Conservation (phyloP, 2,329 filamentous ascomycete species). For the Sclerotinia minor region DNA sequence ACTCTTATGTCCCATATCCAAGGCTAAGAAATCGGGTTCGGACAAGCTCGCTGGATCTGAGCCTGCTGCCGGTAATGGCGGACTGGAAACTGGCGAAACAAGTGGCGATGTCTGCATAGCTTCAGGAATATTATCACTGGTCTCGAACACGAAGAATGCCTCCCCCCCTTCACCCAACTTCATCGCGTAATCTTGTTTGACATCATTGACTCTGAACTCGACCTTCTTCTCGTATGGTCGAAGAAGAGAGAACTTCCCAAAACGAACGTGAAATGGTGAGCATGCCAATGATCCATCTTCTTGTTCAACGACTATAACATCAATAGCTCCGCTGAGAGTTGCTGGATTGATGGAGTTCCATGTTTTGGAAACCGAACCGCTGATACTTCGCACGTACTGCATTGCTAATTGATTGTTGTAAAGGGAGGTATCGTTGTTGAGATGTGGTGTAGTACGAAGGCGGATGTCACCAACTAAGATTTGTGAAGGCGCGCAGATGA, state of each 20-base stretch:
- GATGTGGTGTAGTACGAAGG: constrained; percentile 15
- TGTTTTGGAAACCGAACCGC: constrained; percentile 93
- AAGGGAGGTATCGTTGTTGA: not conserved
- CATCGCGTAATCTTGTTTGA: constrained; percentile 93
- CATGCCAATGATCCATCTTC: constrained; percentile 87
- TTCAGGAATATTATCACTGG: constrained; percentile 85
- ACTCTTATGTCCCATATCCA: constrained; percentile 50
- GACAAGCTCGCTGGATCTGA: constrained; percentile 52
- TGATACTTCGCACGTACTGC: constrained; percentile 97
- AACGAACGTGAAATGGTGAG: constrained; percentile 97
- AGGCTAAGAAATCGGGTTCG: constrained; percentile 69
- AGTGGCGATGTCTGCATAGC: constrained; percentile 92
- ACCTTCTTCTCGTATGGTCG: constrained; percentile 98
- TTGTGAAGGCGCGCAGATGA: constrained; percentile 7
- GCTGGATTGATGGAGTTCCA: constrained; percentile 99
- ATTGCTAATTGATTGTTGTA: constrained; percentile 51
- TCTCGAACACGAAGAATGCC: constrained; percentile 98
- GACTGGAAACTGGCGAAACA: constrained; percentile 85
- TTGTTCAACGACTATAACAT: constrained; percentile 97
- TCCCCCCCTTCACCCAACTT: constrained; percentile 97
- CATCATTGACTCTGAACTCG: constrained; percentile 91
- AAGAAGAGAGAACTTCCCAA: constrained; percentile 95
- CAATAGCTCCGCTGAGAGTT: constrained; percentile 94
- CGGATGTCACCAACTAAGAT: constrained; percentile 15
- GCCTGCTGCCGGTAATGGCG: constrained; percentile 58